Evolutionary conservation across 2,329 filamentous ascomycete genomes (phyloP), one percentile per base, ranked within the genome.

Genomic region (Pseudofabraea citricarpa): DNA sequence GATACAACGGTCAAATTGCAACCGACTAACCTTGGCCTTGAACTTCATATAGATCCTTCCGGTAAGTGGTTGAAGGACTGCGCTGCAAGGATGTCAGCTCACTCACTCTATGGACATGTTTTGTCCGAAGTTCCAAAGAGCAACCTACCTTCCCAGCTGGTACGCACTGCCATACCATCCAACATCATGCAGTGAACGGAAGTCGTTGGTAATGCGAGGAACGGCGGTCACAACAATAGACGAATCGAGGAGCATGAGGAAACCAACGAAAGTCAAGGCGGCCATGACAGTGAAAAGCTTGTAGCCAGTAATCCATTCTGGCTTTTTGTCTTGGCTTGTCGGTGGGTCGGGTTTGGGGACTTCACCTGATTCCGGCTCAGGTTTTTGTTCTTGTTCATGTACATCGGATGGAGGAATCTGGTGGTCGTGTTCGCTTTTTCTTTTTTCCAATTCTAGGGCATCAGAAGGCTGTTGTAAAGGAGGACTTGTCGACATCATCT

Each of bases 21-120:
- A n/a, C n/a, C 3, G 21, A 21, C 41, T 22, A n/a, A 59, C 59
- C 53, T 62, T 60, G 9, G 56, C 48, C 13, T 48, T 63, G 37
- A 70, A 65, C 22, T 66, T 58, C 3, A 57, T 67, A 46, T 75
- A 77, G 1, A 77, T 39, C 52, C 69, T 75, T 2, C 74, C 74
- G 0, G 69, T 67, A 9, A 77, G 61, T 2, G 72, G 72, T 44
- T 75, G 72, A 4, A 76, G 53, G 10, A 70, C 66, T 27, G 70
- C 64, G 45, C 70, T 75, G n/a, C 40, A 43, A 8, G 27, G 65
- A 67, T 51, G 73, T 72, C 19, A 68, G 65, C 23, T 65, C 67
- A 18, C 3, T 10, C 3, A 10, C 18, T 35, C 5, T 18, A 15
- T 8, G 13, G 8, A 13, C 8, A 27, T 7, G 24, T 8, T 27